Evolutionary conservation across 352 stramenopile species (phyloP), one percentile per base, ranked within the genome.

Genomic region (Globisporangium camurandrum): DNA sequence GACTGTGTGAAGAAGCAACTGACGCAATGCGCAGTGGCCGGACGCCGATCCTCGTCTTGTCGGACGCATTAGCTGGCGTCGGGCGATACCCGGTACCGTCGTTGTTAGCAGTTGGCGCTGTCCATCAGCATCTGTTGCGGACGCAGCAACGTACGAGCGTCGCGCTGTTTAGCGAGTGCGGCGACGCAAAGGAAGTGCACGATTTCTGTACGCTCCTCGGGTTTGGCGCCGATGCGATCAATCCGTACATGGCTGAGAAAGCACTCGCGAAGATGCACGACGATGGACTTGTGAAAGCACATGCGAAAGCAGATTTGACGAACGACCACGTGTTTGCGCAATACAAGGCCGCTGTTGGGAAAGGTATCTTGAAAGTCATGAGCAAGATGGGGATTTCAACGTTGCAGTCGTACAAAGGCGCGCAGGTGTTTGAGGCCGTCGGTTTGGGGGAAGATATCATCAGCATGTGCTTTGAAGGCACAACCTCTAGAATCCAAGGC

Each of bases 321-420:
- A 79, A 79, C 57, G 64, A 67, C 1, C 72, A 84, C 41, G 69
- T 85, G 16, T 83, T 82, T 36, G 67, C 75, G 46, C 79, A 84
- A 54, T 87, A 87, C 62, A 71, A 72, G 41, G 56, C 68, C 44
- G 75, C 75, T 27, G 66, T 87, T 17, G 75, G 72, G 41, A 87
- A 87, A 57, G 75, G 75, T 47, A 75, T 87, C 19, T 45, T 87
- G 8, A 87, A 87, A 54, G 75, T 87, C 22, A 87, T 87, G 71
- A 97, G 83, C 4, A 98, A 98, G 74, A 98, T 98, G 87, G 94
- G 94, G 51, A 98, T 98, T 61, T 97, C 86, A 3, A 86, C 96
- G 7, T 71, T 98, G 22, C 87, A 95, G 49, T 97, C 86, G 26
- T 98, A 98, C 69, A 91, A 96, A 55, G 94, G 94, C 42, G 94